Evolutionary conservation across 1,284 basidiomycete species (phyloP), one percentile per base, ranked within the genome.

Genomic region (Puccinia novopanici): DNA sequence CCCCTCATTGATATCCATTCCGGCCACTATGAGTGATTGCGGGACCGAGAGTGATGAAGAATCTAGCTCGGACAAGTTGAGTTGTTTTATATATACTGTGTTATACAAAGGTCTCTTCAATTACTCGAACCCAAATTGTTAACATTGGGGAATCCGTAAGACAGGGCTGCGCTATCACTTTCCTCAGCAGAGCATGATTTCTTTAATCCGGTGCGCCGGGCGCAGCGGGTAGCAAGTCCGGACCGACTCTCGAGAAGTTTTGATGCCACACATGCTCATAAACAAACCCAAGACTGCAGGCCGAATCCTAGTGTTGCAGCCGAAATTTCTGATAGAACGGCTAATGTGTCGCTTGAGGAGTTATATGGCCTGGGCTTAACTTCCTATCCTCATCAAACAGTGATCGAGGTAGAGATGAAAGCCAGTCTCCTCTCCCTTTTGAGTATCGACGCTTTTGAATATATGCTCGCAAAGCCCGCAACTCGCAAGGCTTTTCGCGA

Each of bases 311-410:
- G 22, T 45, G 15, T 22, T 45, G 15, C 42, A 3, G 48, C 63
- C 13, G 42, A 27, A 5, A 24, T 48, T 67, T 27, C 63, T 1
- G 5, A 54, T 37, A 19, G 52, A 27, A 4, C n/a, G 45, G 27
- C 48, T 37, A 50, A 71, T 54, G 2, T 24, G 13, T 19, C 68
- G 52, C 68, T 71, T 22, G 68, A 71, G 10, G 54, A 19, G 24
- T 30, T 71, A 24, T 71, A 71, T 54, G 57, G 40, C 50, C n/a
- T 19, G 34, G 75, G 40, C 34, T 57, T 71, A 50, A 79, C 76
- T 45, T 70, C 76, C 48, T 79, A 79, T 63, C 76, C 76, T 48
- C 50, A 70, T 6, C 52, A 63, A n/a, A 77, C 45, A 27, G 52
- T 67, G 9, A 63, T 77, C 45, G 52, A 67, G 42, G 54, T 57